Evolutionary conservation across 495 filamentous ascomycete species (phyloP), one percentile per base, ranked within the genome.

Genomic region (Talaromyces nanjingensis): DNA sequence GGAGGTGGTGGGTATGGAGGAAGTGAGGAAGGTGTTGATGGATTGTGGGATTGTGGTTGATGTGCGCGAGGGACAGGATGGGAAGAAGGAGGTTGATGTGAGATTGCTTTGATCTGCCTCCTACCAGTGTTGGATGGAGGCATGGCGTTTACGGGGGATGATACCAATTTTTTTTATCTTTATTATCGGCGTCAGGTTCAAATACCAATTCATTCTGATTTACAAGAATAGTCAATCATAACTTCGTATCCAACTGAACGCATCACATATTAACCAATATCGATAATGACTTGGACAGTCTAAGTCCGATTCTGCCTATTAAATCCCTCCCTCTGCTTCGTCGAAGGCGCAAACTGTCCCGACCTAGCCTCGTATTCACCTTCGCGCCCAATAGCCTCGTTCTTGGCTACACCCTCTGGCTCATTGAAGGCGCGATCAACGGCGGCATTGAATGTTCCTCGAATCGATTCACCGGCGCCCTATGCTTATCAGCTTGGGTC

Each of bases 401-500:
- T 78, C 63, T 73, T 70, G 24, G 69, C 68, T 1, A 71, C 75
- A 3, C 73, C 71, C 22, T 78, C 70, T 3, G 71, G 60, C n/a
- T 74, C 70, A 20, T 76, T 74, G 64, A 79, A 78, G 0, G 75
- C 67, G 64, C 69, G 69, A 54, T 81, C 78, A 53, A 79, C 73
- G 0, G 74, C 73, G 3, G 74, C 68, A 59, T 66, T 76, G 22
- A 79, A 25, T 5, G 69, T 70, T 4, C 78, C 78, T n/a, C 78
- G 75, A n/a, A 80, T 67, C 2, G 75, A 72, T 64, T 80, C 78
- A n/a, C 77, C 77, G 22, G 71, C 70, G 7, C 78, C 78, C 76
- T 79, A 47, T 31, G 24, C 18, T n/a, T 14, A 20, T 42, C 16
- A 58, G 37, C 4, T 42, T 5, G 14, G 18, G 47, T 59, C 7